Evolutionary conservation across 441 rosid genomes (phyloP), one percentile per base, ranked within the genome.

Genomic region (Viola pubescens): DNA sequence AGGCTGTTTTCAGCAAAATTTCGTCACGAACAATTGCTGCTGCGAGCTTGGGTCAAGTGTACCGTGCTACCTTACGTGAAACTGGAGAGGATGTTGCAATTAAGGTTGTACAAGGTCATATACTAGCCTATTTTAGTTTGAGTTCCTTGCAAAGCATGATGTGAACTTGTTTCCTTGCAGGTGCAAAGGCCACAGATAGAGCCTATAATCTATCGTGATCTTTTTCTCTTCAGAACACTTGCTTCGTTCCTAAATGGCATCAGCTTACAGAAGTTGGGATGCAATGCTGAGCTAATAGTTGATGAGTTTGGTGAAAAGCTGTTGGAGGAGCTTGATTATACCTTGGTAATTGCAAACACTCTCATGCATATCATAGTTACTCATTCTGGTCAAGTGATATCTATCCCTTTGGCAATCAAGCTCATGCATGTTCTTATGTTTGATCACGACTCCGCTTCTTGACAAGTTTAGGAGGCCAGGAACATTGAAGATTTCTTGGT

Each of bases 261-360:
- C 61, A 89, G 98, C 62, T 60, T 89, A 60, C 86, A 87, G 78
- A 91, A 89, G 70, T 66, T 91, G 72, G 98, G 98, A 56, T 91
- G 96, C 81, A 91, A 91, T 67, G 86, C 96, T 48, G 98, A 89
- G 78, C 82, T 91, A 61, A 84, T 91, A 66, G 98, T 91, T 61
- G 95, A 91, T 78, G 98, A 87, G 77, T 91, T 89, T 76, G 97
- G 97, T 63, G 96, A 91, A 69, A 91, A 91, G 69, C 91, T 91
- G 65, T 70, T 88, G 86, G 98, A 91, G 81, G 98, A 91, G 86
- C 91, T 91, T 62, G 98, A 87, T 75, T 91, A 89, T 77, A 91
- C 95, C 64, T 75, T 87, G 96, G 96, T 91, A 91, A 45, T 52
- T 64, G 72, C 63, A 58, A 54, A 73, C 34, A 26, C 2, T 26